Evolutionary conservation across 2,329 filamentous ascomycete genomes (phyloP).

Genomic region (Grosmannia huntii): DNA sequence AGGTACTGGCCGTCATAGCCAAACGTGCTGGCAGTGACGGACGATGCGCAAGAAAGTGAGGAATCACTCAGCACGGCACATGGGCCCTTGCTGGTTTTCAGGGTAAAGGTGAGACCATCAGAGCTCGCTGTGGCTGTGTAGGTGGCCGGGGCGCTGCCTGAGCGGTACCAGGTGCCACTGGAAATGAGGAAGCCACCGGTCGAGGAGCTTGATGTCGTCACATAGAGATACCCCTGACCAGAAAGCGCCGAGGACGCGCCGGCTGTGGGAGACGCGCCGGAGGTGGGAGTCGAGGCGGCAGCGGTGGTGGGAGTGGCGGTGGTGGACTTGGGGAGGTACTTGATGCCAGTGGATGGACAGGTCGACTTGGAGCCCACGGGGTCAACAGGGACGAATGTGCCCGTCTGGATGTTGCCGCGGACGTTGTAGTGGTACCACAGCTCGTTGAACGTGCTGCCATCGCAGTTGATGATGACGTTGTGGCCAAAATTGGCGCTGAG

Average conservation of each 20-base stretch:
- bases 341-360: slow-evolving; percentile 41
- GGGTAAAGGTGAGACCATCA: slow-evolving; percentile 12
- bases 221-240: slow-evolving; percentile 8
- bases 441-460: slow-evolving; percentile 45
- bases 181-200: slow-evolving; percentile 15
- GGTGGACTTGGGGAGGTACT: slow-evolving; percentile 16
- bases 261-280: background rate
- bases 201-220: slow-evolving; percentile 2
- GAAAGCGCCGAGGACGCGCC: slow-evolving; percentile 1
- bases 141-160: slow-evolving; percentile 15
- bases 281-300: background rate
- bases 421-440: slow-evolving; percentile 56
- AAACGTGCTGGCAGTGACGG: slow-evolving; percentile 11
- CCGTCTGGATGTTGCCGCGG: slow-evolving; percentile 21
- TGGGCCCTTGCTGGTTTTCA: slow-evolving; percentile 15
- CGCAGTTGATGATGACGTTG: slow-evolving; percentile 38
- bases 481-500: slow-evolving; percentile 42
- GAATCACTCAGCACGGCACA: slow-evolving; percentile 9
- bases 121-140: slow-evolving; percentile 15
- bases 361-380: slow-evolving; percentile 44
- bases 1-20: slow-evolving; percentile 16
- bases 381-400: slow-evolving; percentile 43
- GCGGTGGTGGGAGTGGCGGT: slow-evolving; percentile 2
- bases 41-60: slow-evolving; percentile 11
- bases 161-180: slow-evolving; percentile 16